Evolutionary conservation across 208 protist species (phyloP), one percentile per base, ranked within the genome.

Genomic region (Leishmania braziliensis): DNA sequence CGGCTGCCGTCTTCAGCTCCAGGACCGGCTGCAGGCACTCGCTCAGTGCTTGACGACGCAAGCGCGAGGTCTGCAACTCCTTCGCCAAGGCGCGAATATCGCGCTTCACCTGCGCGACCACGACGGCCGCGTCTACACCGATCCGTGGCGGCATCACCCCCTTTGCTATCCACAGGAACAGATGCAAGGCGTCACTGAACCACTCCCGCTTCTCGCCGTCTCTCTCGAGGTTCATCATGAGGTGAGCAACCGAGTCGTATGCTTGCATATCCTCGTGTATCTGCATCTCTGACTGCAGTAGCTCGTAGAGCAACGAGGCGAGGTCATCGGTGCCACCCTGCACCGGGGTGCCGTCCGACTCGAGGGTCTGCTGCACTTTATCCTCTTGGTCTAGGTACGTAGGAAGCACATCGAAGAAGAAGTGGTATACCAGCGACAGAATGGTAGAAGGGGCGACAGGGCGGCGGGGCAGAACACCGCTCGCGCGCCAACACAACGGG

Each of bases 21-120:
- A 97, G 72, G 20, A 95, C 80, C 33, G 91, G 91, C 43, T 81
- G 68, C 29, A 97, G 77, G 74, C 87, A 94, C 78, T 97, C 94
- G 29, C 75, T 79, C 53, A 97, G 77, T 5, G 91, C 90, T 62
- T 87, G 86, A 1, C 92, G 90, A 16, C 90, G 90, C 76, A 97
- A 78, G 10, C 92, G 86, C 18, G 85, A 86, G 56, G 86, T 95
- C 75, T 92, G 89, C 81, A 92, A 84, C 70, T 90, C 92, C 68
- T 88, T 88, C 10, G 87, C 82, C 6, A 97, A 68, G 2, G 87
- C 82, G 26, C 81, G 85, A 23, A 97, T 70, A 79, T 97, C 93
- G 36, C 75, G 78, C 43, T 87, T 87, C 43, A 91, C 89, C 79
- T 95, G 92, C 26, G 90, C 84, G 50, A 95, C 76, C 62, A 95